Percentiles rank a stretch among this genome's conserved stretches.
Conservation (phyloP, 805 yeast species). For the Candida pseudofarinosa region DNA sequence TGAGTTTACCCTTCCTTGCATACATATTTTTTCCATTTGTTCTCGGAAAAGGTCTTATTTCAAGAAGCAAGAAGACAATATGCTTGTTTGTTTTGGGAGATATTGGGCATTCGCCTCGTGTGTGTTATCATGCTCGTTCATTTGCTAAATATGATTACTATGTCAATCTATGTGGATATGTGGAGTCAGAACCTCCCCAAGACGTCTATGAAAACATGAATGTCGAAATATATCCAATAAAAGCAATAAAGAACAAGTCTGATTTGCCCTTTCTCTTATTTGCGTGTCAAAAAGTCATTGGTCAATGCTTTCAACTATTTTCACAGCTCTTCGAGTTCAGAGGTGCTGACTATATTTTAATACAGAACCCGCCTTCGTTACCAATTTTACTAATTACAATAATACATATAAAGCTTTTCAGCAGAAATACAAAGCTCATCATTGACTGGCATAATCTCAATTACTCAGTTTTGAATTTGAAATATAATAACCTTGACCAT, state of each 20-base stretch:
- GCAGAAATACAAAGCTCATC: slow-evolving; percentile 58
- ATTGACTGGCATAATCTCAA: slow-evolving; percentile 98
- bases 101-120: slow-evolving; percentile 91
- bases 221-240: slow-evolving; percentile 48
- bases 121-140: slow-evolving; percentile 83
- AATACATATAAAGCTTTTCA: slow-evolving; percentile 43
- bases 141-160: slow-evolving; percentile 64
- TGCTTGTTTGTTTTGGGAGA: slow-evolving; percentile 87
- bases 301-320: slow-evolving; percentile 50
- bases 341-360: slow-evolving; percentile 63
- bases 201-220: slow-evolving; percentile 48
- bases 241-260: slow-evolving; percentile 32
- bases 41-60: slow-evolving; percentile 16
- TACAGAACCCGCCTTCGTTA: slow-evolving; percentile 91
- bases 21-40: slow-evolving; percentile 39
- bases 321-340: slow-evolving; percentile 48
- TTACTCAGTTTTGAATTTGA: slow-evolving; percentile 71
- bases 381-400: slow-evolving; percentile 72
- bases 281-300: slow-evolving; percentile 53
- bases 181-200: slow-evolving; percentile 51
- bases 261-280: slow-evolving; percentile 53
- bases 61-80: slow-evolving; percentile 45
- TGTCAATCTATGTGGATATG: slow-evolving; percentile 84
- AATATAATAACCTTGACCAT: slow-evolving; percentile 50
- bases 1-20: slow-evolving; percentile 41